Evolutionary conservation across 2,329 filamentous ascomycete species (phyloP).

Genomic region (Fusarium papillatum): DNA sequence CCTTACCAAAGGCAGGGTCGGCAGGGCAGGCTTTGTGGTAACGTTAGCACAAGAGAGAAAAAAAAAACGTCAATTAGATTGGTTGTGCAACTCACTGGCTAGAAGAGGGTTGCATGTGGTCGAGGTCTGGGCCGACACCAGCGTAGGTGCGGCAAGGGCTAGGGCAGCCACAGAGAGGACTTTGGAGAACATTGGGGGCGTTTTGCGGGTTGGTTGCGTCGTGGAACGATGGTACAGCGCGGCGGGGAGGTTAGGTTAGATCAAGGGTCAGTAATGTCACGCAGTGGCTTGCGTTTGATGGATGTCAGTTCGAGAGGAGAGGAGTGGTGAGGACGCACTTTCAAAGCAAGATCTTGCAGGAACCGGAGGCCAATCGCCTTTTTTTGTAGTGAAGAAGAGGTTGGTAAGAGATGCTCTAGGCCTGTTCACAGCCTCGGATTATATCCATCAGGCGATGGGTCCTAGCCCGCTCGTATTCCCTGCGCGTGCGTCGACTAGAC

Average conservation of each 20-base stretch:
- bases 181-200: conserved; percentile 30
- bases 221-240: conserved; percentile 16
- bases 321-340: conserved; percentile 22
- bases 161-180: conserved; percentile 23
- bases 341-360: background rate
- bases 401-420: conserved; percentile 20
- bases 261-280: conserved; percentile 11
- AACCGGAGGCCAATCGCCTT: background rate
- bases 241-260: background rate
- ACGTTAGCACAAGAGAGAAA: background rate
- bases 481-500: conserved; percentile 28
- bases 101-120: conserved; percentile 37
- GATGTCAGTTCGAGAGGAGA: background rate
- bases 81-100: conserved; percentile 20
- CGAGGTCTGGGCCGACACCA: conserved; percentile 38
- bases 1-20: conserved; percentile 76
- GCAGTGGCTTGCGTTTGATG: conserved; percentile 8
- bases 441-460: conserved; percentile 27
- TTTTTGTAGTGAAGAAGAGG: conserved; percentile 16
- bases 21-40: conserved; percentile 64
- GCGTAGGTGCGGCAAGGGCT: conserved; percentile 30
- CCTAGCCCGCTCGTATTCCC: conserved; percentile 22
- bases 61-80: background rate
- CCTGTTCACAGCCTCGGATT: conserved; percentile 32
- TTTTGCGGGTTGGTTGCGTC: conserved; percentile 1